Conservation (phyloP, 441 rosid genomes). For the Euphorbia celastroides region DNA sequence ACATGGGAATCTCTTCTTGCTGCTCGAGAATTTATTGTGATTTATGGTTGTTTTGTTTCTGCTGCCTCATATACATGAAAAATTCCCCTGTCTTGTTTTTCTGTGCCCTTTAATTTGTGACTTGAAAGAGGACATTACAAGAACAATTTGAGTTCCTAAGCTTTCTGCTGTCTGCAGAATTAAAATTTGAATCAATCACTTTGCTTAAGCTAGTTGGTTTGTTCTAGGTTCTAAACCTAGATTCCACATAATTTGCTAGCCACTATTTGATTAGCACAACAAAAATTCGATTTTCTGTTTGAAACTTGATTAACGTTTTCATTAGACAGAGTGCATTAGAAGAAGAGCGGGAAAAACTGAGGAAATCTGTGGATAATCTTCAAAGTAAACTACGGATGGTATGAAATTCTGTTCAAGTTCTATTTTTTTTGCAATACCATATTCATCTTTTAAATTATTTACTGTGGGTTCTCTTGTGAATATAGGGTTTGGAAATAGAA, state of each 20-base stretch:
- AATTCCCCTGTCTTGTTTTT: background rate
- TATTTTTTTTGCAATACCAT: conserved; percentile 9
- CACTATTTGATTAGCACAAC: too few relatives aligned
- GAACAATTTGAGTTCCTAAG: background rate
- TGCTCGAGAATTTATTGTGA: background rate
- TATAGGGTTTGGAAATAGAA: conserved; percentile 91
- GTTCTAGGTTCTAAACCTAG: background rate
- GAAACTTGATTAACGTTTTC: conserved; percentile 56
- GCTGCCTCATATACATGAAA: background rate
- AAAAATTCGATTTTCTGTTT: conserved; percentile 22
- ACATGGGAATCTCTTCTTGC: background rate
- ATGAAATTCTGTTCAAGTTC: conserved; percentile 25
- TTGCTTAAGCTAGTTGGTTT: background rate
- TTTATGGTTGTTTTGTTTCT: background rate
- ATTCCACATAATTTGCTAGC: background rate
- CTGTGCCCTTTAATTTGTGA: background rate
- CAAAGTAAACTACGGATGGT: conserved; percentile 77
- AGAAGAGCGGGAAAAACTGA: conserved; percentile 61
- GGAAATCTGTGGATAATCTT: conserved; percentile 59
- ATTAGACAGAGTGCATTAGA: conserved; percentile 98
- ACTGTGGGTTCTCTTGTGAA: conserved; percentile 17
- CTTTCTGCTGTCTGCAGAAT: background rate
- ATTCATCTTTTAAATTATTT: conserved; percentile 1
- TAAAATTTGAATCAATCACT: background rate
- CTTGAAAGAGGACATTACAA: background rate